Conservation (phyloP, 805 yeast genomes). For the Pichia rugopelliculosa region DNA sequence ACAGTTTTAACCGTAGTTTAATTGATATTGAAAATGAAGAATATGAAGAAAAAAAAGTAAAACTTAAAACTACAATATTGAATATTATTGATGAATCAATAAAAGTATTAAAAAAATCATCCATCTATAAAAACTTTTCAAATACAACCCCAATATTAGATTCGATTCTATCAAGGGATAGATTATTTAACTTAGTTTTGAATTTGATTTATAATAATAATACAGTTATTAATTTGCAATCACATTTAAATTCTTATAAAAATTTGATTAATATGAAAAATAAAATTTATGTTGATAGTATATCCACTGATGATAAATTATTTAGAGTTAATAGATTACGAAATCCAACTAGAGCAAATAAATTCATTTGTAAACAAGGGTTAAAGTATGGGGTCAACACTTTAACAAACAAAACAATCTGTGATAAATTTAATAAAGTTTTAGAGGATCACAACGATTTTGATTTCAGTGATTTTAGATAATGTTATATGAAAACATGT, state of each 20-base stretch:
- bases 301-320: neutral
- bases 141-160: neutral
- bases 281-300: neutral
- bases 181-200: constrained; percentile 1
- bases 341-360: constrained; percentile 3
- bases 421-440: neutral
- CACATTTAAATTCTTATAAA: neutral
- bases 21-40: constrained; percentile 1
- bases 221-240: neutral
- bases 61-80: neutral
- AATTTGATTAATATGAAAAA: neutral
- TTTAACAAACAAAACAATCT: neutral
- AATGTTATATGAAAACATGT: too few relatives aligned
- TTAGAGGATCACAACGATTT: neutral
- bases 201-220: neutral
- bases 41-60: neutral
- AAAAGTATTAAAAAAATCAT: constrained; percentile 1
- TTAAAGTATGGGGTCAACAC: neutral
- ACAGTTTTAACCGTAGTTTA: constrained; percentile 5
- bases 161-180: constrained; percentile 5
- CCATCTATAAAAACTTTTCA: neutral
- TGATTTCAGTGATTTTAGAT: too few relatives aligned
- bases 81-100: constrained; percentile 3
- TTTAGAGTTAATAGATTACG: neutral
- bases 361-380: constrained; percentile 1